Base-by-base conservation (phyloP, 306 rosid genomes). In the Oemleria cerasiformis region DNA sequence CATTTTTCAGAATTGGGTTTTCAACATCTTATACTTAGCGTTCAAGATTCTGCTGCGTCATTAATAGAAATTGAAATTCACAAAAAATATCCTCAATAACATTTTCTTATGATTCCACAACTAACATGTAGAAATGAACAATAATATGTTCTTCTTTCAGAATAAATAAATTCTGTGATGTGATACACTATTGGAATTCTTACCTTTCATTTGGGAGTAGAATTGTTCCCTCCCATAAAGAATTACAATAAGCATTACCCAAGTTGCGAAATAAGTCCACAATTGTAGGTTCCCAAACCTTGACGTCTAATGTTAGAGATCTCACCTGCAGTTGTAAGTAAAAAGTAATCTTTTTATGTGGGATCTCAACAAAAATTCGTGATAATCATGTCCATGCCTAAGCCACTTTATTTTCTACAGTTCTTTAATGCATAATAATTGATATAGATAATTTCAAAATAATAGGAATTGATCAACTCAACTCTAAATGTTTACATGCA, bases 241-340 rank as follows among this genome's bases (percentile, higher is more conserved):
- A 87, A 79, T 94, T 94, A 76, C 96, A 87, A 80, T 66, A 91
- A 75, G 92, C 74, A 87, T 94, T 94, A 19, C 98, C 98, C 79
- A 94, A 83, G 82, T 83, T 91, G 82, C 73, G 85, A 74, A 94
- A 94, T 66, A 87, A 87, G 77, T 86, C 90, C 91, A 94, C 57
- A 79, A 94, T 64, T 42, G 94, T 83, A 74, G 96, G 85, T 64
- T 94, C 98, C 98, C 98, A 94, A 63, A 91, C 91, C 86, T 77
- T 91, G 76, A 94, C 98, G 71, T 94, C 98, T 74, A 91, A 80
- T 54, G 83, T 89, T 70, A 94, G 75, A 65, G 98, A 94, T 85
- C 98, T 84, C 83, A 94, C 98, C 98, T 93, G 91, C 90, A 86
- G 80, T 75, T 68, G 71, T 66, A 63, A 73, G 63, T 71, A 79